Base-by-base conservation (phyloP, 2,329 filamentous ascomycete genomes). In the Colletotrichum phormii region DNA sequence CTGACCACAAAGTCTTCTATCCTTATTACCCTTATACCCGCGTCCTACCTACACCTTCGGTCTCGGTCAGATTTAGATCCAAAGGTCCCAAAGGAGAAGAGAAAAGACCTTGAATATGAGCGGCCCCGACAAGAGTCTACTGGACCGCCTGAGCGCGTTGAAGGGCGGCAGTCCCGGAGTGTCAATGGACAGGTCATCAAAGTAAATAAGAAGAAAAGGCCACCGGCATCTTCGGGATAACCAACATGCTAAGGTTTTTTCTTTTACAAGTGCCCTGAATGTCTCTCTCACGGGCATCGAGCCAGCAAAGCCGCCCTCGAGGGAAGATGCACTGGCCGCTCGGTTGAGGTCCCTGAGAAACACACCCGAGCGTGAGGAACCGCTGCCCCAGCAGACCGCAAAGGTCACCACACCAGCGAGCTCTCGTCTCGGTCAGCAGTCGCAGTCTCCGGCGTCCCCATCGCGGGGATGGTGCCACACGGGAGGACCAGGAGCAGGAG, bases 141-240 rank as follows among this genome's bases (percentile, higher is more conserved):
- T 90, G 26, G 86, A 88, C 69, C 86, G 89, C 35, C 82, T 91
- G 35, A 88, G 89, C 64, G 89, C 89, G 11, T 81, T 91, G 49
- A 84, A 86, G 78, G 77, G 80, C 74, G 75, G 85, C 83, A 63
- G 73, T 26, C 29, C 65, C 22, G 65, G 69, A 18, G 71, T 75
- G 15, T 72, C 72, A 31, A 57, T 75, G 62, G 80, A 81, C 24
- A 71, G 76, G 24, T 77, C 83, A 22, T 76, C 82, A 80, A 83
- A 82, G 86, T 88, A 86, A 81, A 80, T 69, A 31, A 51, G 53
- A 42, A 61, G 26, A 29, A 22, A 37, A 2, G 49, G 29, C 51
- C 63, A 54, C 54, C 29, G 51, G 33, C 69, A 66, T 67, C 24
- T 62, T 51, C 57, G 18, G 33, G 8, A 31, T 35, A 58, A 53